phyloP scores from a whole-genome alignment of 345 rosid genomes.

The Cardamine occulta region DNA sequence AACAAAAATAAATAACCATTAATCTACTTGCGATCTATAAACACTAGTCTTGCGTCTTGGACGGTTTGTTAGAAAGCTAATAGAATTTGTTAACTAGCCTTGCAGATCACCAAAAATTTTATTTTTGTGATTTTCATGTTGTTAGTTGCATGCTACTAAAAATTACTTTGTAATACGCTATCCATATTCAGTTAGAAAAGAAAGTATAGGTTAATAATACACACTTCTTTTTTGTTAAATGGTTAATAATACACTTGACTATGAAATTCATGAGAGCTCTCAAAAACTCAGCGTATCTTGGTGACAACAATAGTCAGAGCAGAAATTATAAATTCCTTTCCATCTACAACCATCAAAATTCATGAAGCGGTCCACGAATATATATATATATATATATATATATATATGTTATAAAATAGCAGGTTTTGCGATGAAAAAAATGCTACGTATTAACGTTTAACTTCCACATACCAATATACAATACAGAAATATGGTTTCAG shows the following conservation, averaged over 20 bases:
- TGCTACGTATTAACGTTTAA: background rate
- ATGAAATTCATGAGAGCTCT: slow-evolving; percentile 1
- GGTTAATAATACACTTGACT: background rate
- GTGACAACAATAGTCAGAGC: background rate
- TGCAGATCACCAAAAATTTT: background rate
- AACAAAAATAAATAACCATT: background rate
- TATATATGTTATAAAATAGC: no score
- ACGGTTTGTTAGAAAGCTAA: background rate
- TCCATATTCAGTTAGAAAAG: background rate
- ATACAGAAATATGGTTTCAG: background rate
- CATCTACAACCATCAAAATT: background rate
- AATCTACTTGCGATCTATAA: background rate
- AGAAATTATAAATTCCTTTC: no score
- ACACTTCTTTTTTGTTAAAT: no score
- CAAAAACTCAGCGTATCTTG: background rate
- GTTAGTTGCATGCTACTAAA: background rate
- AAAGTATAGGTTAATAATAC: background rate
- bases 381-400: no score
- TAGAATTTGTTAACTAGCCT: background rate
- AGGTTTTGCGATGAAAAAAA: background rate
- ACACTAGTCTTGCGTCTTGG: background rate
- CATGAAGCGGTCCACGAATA: background rate
- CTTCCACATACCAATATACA: background rate
- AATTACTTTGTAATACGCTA: background rate
- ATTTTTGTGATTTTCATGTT: no score